phyloP scores from a whole-genome alignment of 1,284 basidiomycete species.

The Pseudozyma flocculosa region DNA sequence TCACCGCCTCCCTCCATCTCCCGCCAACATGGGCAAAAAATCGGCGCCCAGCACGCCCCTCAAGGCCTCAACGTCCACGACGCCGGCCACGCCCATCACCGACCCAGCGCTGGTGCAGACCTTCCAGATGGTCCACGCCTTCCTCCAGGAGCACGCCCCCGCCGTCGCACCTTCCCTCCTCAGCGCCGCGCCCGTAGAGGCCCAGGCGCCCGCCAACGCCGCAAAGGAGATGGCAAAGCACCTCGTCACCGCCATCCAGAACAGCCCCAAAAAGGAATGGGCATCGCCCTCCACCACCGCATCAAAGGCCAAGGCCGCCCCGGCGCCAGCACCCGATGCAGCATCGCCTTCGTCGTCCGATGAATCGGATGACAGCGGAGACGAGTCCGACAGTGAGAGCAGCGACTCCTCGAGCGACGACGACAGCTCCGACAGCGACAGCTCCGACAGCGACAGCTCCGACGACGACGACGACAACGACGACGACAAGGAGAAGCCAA shows the following conservation, averaged over 20 bases:
- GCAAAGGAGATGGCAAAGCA: no score
- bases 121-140: conserved; percentile 35
- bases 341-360: neutral
- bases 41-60: no score
- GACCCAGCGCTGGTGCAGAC: conserved; percentile 27
- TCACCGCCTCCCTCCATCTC: no score
- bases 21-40: no score
- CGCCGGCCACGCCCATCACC: no score
- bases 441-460: neutral
- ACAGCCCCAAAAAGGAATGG: neutral
- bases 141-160: conserved; percentile 28
- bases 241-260: no score
- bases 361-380: neutral
- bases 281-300: neutral
- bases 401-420: neutral
- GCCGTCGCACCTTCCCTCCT: conserved; percentile 6
- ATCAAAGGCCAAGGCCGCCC: neutral
- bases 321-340: neutral
- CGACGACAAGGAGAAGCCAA: neutral
- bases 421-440: neutral
- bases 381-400: neutral
- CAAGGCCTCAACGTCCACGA: no score
- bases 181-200: neutral
- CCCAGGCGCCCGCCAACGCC: neutral
- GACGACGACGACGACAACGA: neutral